phyloP scores from a whole-genome alignment of 2,329 filamentous ascomycete species.

The Thelonectria olida region DNA sequence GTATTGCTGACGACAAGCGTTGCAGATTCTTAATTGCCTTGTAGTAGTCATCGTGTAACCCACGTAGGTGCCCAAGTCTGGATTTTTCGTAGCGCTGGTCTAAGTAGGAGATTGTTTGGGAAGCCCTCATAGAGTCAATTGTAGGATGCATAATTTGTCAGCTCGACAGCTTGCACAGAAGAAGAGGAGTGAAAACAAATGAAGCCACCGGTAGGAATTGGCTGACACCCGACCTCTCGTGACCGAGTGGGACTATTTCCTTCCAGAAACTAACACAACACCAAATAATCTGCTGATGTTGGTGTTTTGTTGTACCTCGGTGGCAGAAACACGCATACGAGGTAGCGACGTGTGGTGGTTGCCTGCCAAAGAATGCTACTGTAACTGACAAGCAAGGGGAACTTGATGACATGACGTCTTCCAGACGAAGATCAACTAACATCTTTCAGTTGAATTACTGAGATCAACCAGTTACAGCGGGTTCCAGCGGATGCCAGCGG shows the following conservation, averaged over 20 bases:
- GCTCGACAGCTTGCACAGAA: background rate
- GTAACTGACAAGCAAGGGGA: background rate
- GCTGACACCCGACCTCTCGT: constrained; percentile 6
- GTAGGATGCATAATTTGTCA: too few relatives aligned
- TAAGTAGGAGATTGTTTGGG: too few relatives aligned
- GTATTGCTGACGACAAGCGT: too few relatives aligned
- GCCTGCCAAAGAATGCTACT: too few relatives aligned
- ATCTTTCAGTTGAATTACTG: too few relatives aligned
- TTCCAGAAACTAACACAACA: constrained; percentile 29
- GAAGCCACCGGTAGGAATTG: constrained; percentile 5
- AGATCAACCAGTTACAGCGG: background rate
- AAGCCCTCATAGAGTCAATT: too few relatives aligned
- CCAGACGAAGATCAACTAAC: too few relatives aligned
- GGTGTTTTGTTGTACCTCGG: background rate
- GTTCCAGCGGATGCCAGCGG: constrained; percentile 15
- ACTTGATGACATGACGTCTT: too few relatives aligned
- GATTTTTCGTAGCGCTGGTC: too few relatives aligned
- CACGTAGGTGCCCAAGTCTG: too few relatives aligned
- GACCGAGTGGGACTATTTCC: constrained; percentile 14
- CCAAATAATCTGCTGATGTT: background rate
- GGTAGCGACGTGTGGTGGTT: background rate
- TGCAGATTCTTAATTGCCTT: too few relatives aligned
- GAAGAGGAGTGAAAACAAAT: background rate
- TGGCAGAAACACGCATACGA: background rate
- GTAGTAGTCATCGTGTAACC: too few relatives aligned